A percentile compares a stretch with the other conserved stretches of the same genome.
These are phyloP conservation scores for Trichoderma sp. DNA, from an alignment of 2,329 filamentous ascomycete genomes.

Conservation along the genomic window DNA sequence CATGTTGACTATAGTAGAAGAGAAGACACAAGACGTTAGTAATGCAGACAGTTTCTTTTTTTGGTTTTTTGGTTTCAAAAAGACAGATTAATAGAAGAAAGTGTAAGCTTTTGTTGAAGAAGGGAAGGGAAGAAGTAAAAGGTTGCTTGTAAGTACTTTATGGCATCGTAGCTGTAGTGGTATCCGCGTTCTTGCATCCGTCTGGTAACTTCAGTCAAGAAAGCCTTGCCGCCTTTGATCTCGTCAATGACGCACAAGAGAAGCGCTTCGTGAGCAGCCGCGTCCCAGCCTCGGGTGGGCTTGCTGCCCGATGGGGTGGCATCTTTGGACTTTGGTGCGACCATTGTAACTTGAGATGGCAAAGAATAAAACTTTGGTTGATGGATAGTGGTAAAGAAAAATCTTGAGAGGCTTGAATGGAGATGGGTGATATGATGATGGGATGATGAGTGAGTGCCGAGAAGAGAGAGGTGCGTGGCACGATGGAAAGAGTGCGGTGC, in stretches of 20 bases:
- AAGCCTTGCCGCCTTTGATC: slow-evolving; percentile 41
- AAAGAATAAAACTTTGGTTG: neutral
- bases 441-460: neutral
- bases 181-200: slow-evolving; percentile 44
- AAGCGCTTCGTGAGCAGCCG: slow-evolving; percentile 45
- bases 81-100: neutral
- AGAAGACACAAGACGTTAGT: slow-evolving; percentile 29
- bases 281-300: slow-evolving; percentile 42
- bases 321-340: neutral
- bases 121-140: neutral
- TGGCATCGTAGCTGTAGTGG: slow-evolving; percentile 45
- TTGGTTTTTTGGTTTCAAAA: neutral
- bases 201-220: slow-evolving; percentile 41
- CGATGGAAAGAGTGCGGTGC: neutral
- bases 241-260: slow-evolving; percentile 45
- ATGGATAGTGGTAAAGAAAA: neutral
- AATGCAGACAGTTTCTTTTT: slow-evolving; percentile 24
- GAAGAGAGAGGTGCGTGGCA: neutral
- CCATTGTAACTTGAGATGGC: slow-evolving; percentile 19
- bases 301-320: slow-evolving; percentile 31
- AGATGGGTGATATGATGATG: neutral
- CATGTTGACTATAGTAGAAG: slow-evolving; percentile 46
- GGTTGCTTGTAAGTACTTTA: slow-evolving; percentile 42
- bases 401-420: neutral
- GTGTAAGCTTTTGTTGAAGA: slow-evolving; percentile 26